These are phyloP conservation scores for Colletotrichum neosansevieriae DNA, from an alignment of 2,329 filamentous ascomycete genomes.

Conservation along the genomic window DNA sequence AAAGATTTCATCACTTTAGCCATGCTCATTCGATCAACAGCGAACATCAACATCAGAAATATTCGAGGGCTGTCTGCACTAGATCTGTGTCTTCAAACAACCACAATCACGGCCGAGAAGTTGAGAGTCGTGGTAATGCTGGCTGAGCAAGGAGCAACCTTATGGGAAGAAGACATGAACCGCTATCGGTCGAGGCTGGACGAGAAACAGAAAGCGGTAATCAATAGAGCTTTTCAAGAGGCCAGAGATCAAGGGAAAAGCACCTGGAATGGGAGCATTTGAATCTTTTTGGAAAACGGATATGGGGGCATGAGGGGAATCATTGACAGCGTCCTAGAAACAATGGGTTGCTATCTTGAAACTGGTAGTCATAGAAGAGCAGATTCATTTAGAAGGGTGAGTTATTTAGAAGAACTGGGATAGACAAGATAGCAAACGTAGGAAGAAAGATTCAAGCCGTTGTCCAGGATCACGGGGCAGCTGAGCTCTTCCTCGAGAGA, in stretches of 20 bases:
- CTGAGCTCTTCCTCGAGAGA: too few relatives aligned
- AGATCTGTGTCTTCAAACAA: slow-evolving; percentile 24
- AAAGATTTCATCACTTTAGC: background rate
- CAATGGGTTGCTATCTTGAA: too few relatives aligned
- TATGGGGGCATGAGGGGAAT: too few relatives aligned
- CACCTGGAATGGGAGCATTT: slow-evolving; percentile 3
- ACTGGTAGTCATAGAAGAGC: too few relatives aligned
- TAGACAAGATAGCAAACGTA: too few relatives aligned
- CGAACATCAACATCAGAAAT: slow-evolving; percentile 46
- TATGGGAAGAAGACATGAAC: slow-evolving; percentile 22
- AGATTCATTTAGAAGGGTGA: background rate
- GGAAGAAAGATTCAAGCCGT: too few relatives aligned
- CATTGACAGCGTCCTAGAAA: too few relatives aligned
- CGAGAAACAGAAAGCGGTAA: slow-evolving; percentile 1
- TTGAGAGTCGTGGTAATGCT: slow-evolving; percentile 11
- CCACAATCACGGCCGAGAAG: slow-evolving; percentile 12
- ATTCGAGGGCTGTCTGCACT: slow-evolving; percentile 4
- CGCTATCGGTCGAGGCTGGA: slow-evolving; percentile 13
- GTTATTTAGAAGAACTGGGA: background rate
- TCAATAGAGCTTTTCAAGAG: slow-evolving; percentile 4
- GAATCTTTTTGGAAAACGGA: background rate
- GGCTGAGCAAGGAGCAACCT: background rate
- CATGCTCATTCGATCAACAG: slow-evolving; percentile 47
- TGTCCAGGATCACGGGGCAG: too few relatives aligned
- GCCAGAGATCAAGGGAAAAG: background rate